Evolutionary conservation across 371 early-diverging fungal species (phyloP).

Genomic region (Chytridium lagenaria): DNA sequence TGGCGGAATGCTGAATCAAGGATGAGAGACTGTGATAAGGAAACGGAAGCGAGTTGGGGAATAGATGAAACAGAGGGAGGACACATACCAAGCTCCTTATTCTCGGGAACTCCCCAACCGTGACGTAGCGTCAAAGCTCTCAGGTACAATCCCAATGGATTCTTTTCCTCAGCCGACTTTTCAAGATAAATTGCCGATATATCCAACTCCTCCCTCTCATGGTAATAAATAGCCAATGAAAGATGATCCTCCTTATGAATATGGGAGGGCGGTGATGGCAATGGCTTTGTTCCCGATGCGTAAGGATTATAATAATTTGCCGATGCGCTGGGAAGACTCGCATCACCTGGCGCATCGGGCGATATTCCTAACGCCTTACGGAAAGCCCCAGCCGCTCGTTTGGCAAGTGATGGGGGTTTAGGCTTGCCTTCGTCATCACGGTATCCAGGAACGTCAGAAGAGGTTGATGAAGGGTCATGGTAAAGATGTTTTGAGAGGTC

Average conservation of each 20-base stretch:
- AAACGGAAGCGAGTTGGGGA: not conserved
- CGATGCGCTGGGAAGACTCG: not conserved
- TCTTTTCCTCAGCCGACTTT: slow-evolving; percentile 20
- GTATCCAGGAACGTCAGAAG: not conserved
- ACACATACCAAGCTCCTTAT: slow-evolving; percentile 24
- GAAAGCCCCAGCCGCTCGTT: not conserved
- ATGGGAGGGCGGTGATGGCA: slow-evolving; percentile 30
- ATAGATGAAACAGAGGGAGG: too few species aligned
- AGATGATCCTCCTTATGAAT: slow-evolving; percentile 28
- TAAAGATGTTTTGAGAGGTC: slow-evolving; percentile 3
- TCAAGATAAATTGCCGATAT: slow-evolving; percentile 34
- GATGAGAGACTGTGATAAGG: not conserved
- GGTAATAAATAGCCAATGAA: slow-evolving; percentile 44
- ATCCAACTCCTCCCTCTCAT: slow-evolving; percentile 34
- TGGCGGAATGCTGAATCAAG: slow-evolving; percentile 20
- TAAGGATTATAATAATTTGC: not conserved
- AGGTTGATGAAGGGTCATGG: not conserved
- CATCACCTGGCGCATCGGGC: not conserved
- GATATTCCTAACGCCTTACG: not conserved
- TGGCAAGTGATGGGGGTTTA: not conserved
- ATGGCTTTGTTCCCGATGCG: not conserved
- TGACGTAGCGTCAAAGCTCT: slow-evolving; percentile 39
- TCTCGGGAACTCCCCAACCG: slow-evolving; percentile 41
- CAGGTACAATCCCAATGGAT: slow-evolving; percentile 43
- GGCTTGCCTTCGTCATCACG: slow-evolving; percentile 8